Conservation (phyloP, 352 stramenopile species). For the Pythium aristosporum region DNA sequence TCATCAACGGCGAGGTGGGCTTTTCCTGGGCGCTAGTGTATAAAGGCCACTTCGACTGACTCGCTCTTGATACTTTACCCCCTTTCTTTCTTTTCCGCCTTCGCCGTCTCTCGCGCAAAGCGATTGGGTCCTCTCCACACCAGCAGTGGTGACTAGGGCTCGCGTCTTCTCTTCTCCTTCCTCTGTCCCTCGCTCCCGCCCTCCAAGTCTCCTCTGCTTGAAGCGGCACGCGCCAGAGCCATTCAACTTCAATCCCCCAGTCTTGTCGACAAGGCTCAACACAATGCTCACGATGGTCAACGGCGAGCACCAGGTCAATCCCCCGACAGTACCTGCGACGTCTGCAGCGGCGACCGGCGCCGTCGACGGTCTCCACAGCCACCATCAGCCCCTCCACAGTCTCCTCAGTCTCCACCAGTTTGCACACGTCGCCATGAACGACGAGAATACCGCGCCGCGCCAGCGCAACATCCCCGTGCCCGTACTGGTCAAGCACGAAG, state of each 20-base stretch:
- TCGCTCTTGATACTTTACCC: not conserved
- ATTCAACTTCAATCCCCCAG: constrained; percentile 74
- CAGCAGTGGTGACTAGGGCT: constrained; percentile 14
- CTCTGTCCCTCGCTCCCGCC: not conserved
- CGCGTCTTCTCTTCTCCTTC: not conserved
- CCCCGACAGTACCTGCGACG: constrained; percentile 3
- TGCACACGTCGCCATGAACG: constrained; percentile 12
- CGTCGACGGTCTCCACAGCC: not conserved
- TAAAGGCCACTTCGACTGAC: not conserved
- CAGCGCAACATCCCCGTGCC: constrained; percentile 29
- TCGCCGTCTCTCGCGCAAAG: not conserved
- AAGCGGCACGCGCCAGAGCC: constrained; percentile 56
- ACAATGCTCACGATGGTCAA: constrained; percentile 69
- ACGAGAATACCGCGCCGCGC: constrained; percentile 22
- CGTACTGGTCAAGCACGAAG: constrained; percentile 29
- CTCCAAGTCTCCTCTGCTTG: constrained; percentile 43
- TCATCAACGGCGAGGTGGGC: no score
- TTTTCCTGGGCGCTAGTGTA: not conserved
- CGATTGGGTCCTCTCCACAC: not conserved
- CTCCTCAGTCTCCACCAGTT: not conserved
- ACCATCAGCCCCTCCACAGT: not conserved
- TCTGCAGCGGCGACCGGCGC: constrained; percentile 1
- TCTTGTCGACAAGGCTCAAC: constrained; percentile 8
- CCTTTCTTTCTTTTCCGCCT: not conserved
- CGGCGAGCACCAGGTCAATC: constrained; percentile 20